These are phyloP conservation scores for Cercospora canescens DNA, from an alignment of 2,329 filamentous ascomycete species.

Conservation along the genomic window DNA sequence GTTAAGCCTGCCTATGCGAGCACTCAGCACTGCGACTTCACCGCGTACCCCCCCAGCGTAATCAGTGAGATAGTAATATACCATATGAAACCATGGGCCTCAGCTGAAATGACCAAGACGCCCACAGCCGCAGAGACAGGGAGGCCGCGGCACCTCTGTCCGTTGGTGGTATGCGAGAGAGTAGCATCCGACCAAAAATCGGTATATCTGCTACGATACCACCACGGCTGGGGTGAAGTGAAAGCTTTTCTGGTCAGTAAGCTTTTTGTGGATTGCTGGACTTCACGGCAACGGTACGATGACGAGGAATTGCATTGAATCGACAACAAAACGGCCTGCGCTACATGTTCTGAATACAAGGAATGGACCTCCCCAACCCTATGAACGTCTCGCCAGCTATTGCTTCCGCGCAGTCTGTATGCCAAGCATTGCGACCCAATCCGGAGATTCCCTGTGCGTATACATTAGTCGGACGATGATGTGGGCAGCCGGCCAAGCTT, in stretches of 20 bases:
- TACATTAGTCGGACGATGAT: not conserved
- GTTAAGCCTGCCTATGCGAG: too few relatives aligned
- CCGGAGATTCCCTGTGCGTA: conserved; percentile 3
- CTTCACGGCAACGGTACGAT: not conserved
- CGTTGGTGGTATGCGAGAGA: not conserved
- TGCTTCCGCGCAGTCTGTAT: conserved; percentile 11
- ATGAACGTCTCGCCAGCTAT: not conserved
- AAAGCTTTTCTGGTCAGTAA: not conserved
- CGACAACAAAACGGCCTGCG: not conserved
- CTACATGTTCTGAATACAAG: not conserved
- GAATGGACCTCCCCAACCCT: not conserved
- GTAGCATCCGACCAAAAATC: not conserved
- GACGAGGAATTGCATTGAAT: not conserved
- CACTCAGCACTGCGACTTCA: too few relatives aligned
- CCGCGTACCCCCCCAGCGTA: not conserved
- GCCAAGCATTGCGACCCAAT: conserved; percentile 15
- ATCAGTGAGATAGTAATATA: not conserved
- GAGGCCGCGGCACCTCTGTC: not conserved
- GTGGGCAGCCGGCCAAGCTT: not conserved
- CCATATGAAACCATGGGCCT: not conserved
- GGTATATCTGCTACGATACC: not conserved
- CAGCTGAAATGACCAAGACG: not conserved
- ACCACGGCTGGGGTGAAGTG: not conserved
- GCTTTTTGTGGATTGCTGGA: not conserved
- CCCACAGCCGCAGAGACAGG: not conserved